Conservation (phyloP, 768 basidiomycete species). For the Leucocoprinus leucothites region DNA sequence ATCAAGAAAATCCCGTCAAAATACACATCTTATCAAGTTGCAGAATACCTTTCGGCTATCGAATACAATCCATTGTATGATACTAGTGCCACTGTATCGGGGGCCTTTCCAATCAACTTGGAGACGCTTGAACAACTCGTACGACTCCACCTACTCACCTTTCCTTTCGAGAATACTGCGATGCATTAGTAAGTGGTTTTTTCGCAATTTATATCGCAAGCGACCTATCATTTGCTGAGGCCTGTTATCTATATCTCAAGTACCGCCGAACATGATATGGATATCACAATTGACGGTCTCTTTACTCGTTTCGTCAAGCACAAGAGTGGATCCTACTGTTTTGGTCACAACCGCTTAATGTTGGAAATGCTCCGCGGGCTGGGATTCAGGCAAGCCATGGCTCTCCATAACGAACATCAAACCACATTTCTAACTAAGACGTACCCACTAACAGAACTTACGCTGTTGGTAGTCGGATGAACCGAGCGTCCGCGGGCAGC, state of each 20-base stretch:
- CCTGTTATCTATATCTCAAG: not conserved
- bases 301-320: conserved; percentile 21
- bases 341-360: conserved; percentile 25
- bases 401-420: not conserved
- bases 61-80: conserved; percentile 16
- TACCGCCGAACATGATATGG: conserved; percentile 21
- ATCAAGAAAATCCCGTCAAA: conserved; percentile 22
- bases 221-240: not conserved
- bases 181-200: conserved; percentile 34
- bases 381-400: conserved; percentile 22
- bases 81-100: conserved; percentile 16
- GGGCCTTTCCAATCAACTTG: conserved; percentile 21
- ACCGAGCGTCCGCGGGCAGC: conserved; percentile 14
- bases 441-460: conserved; percentile 19
- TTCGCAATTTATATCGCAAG: too few species aligned
- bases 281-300: conserved; percentile 21
- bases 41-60: conserved; percentile 24
- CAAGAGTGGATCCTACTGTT: conserved; percentile 25
- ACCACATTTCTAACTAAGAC: not conserved
- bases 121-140: conserved; percentile 25
- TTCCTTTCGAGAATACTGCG: conserved; percentile 34
- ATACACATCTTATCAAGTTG: conserved; percentile 20
- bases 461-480: conserved; percentile 25
- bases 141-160: conserved; percentile 26
- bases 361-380: conserved; percentile 25